Conservation (phyloP, 345 rosid genomes). For the Eucalyptus marginata region DNA sequence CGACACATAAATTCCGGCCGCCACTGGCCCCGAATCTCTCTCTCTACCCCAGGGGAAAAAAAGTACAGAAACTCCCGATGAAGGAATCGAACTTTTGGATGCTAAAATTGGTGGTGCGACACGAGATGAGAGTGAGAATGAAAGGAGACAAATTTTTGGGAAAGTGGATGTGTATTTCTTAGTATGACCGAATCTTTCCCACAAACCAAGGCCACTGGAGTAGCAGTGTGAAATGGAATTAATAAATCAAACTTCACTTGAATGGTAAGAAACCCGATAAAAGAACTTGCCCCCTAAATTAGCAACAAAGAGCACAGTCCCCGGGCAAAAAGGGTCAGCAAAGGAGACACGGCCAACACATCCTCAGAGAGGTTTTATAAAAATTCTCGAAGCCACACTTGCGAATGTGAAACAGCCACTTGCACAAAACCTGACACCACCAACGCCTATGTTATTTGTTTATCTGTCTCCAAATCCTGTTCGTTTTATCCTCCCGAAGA, state of each 20-base stretch:
- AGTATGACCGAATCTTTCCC: conserved; percentile 12
- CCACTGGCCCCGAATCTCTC: not conserved
- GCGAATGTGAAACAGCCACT: not conserved
- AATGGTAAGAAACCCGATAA: not conserved
- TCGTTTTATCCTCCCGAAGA: not conserved
- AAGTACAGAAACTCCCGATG: not conserved
- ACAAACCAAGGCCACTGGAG: not conserved
- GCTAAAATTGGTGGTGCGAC: not conserved
- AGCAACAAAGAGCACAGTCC: conserved; percentile 6
- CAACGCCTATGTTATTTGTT: not conserved
- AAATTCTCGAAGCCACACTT: not conserved
- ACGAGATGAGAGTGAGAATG: not conserved
- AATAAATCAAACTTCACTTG: not conserved
- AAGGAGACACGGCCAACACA: conserved; percentile 4
- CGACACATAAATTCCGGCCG: not conserved
- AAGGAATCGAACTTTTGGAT: not conserved
- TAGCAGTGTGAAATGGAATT: not conserved
- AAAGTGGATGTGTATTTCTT: not conserved
- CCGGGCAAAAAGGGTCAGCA: conserved; percentile 2
- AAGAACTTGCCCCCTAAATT: conserved; percentile 1
- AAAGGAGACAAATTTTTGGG: not conserved
- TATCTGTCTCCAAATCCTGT: not conserved
- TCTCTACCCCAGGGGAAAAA: not conserved
- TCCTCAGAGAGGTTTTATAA: not conserved
- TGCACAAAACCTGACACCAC: conserved; percentile 5